phyloP scores from a whole-genome alignment of 2,329 filamentous ascomycete species.

The Claviceps capensis region DNA sequence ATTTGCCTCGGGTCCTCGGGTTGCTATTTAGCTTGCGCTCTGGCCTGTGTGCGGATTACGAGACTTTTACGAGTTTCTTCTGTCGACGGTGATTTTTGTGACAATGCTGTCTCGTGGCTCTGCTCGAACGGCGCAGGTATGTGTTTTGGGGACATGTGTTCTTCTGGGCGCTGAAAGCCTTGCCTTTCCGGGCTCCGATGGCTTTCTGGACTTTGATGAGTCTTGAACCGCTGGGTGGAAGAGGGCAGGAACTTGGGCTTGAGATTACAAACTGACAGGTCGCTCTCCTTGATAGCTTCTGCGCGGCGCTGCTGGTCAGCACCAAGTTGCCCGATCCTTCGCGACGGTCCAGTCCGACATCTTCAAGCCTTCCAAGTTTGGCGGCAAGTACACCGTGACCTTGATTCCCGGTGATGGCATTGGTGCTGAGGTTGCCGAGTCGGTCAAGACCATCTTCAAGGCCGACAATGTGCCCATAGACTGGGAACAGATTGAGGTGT shows the following conservation, averaged over 20 bases:
- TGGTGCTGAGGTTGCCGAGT: constrained; percentile 93
- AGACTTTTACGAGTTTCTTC: background rate
- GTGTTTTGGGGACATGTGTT: constrained; percentile 11
- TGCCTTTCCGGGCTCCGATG: too few species aligned
- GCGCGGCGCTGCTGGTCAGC: constrained; percentile 31
- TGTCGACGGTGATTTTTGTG: constrained; percentile 5
- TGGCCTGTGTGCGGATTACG: too few species aligned
- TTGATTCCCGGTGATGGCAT: constrained; percentile 98
- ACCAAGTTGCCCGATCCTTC: constrained; percentile 41
- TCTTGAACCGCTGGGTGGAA: too few species aligned
- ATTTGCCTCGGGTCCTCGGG: too few species aligned
- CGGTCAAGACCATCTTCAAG: constrained; percentile 99
- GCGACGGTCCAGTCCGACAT: constrained; percentile 87
- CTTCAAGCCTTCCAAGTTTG: constrained; percentile 98
- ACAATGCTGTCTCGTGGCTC: constrained; percentile 48
- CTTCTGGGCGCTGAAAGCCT: too few species aligned
- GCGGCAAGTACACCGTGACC: constrained; percentile 98
- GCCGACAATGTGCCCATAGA: constrained; percentile 96
- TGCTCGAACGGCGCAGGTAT: constrained; percentile 43
- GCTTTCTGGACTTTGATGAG: too few species aligned
- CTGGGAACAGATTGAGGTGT: constrained; percentile 97
- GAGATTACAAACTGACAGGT: background rate
- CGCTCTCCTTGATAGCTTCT: constrained; percentile 29
- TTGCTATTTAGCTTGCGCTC: too few species aligned
- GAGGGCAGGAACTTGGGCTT: too few species aligned